Evolutionary conservation across 495 filamentous ascomycete species (phyloP).

Genomic region (Neurospora cerealis): DNA sequence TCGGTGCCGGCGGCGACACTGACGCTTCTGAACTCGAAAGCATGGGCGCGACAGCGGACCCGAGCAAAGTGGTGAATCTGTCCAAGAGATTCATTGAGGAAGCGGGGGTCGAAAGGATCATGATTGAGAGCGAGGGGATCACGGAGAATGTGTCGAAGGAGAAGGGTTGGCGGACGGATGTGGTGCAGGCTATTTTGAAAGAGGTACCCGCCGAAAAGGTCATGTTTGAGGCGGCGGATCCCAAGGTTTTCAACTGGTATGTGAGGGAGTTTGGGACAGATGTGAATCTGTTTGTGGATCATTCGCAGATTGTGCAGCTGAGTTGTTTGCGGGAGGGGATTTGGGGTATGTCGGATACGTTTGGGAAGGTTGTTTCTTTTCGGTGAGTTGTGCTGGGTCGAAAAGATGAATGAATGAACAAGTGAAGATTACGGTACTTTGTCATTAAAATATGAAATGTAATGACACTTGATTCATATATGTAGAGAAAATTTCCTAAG

Average conservation of each 20-base stretch:
- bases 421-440: too few relatives aligned
- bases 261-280: conserved; percentile 47
- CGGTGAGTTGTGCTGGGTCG: too few relatives aligned
- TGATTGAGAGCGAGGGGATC: conserved; percentile 55
- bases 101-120: conserved; percentile 46
- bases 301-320: conserved; percentile 51
- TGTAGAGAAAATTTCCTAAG: too few relatives aligned
- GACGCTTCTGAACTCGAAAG: conserved; percentile 36
- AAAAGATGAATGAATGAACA: too few relatives aligned
- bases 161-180: conserved; percentile 45
- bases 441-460: too few relatives aligned
- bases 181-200: conserved; percentile 44
- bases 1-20: conserved; percentile 51
- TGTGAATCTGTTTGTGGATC: conserved; percentile 51
- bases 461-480: too few relatives aligned
- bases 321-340: conserved; percentile 44
- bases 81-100: conserved; percentile 40
- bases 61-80: conserved; percentile 39
- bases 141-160: conserved; percentile 41
- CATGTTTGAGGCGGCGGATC: conserved; percentile 55
- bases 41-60: conserved; percentile 41
- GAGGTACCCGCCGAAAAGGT: conserved; percentile 44
- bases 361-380: conserved; percentile 48
- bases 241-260: conserved; percentile 50
- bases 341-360: conserved; percentile 46